These are phyloP conservation scores for Lotmaria passim DNA, from an alignment of 208 protist genomes.

Conservation along the genomic window DNA sequence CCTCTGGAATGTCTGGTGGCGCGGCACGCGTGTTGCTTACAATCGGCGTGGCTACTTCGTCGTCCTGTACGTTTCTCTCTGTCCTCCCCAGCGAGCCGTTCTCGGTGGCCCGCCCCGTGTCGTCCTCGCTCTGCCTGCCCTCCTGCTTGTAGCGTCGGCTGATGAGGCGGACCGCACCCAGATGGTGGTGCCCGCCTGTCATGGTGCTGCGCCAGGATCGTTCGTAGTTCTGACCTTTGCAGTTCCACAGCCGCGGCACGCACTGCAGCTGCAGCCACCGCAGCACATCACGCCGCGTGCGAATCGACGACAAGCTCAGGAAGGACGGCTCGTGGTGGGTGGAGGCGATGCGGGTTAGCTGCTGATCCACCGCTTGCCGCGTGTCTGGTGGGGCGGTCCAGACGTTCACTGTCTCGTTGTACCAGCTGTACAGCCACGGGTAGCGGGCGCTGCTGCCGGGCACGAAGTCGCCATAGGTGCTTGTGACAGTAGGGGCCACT, in stretches of 20 bases:
- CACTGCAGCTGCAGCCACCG: constrained; percentile 31
- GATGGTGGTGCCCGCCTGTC: constrained; percentile 6
- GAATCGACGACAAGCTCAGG: constrained; percentile 11
- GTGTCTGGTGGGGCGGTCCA: constrained; percentile 37
- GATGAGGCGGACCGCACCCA: constrained; percentile 16
- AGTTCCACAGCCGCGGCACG: constrained; percentile 23
- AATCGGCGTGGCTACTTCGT: neutral
- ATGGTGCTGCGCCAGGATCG: constrained; percentile 21
- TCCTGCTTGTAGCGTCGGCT: constrained; percentile 18
- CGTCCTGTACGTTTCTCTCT: neutral
- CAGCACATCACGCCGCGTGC: constrained; percentile 25
- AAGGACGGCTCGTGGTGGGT: constrained; percentile 18
- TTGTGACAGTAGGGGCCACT: neutral
- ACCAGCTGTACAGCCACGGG: constrained; percentile 47
- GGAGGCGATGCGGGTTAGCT: constrained; percentile 12
- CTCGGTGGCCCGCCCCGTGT: neutral
- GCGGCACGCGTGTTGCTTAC: constrained; percentile 9
- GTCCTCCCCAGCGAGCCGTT: neutral
- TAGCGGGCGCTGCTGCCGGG: constrained; percentile 31
- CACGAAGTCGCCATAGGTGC: constrained; percentile 24
- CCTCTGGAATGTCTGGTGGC: constrained; percentile 27
- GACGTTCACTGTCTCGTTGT: constrained; percentile 32
- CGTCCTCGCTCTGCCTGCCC: neutral
- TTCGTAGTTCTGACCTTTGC: constrained; percentile 1
- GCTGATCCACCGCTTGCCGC: constrained; percentile 21